Base-by-base conservation (phyloP, 2,329 filamentous ascomycete genomes). In the Microsporum ferrugineum region DNA sequence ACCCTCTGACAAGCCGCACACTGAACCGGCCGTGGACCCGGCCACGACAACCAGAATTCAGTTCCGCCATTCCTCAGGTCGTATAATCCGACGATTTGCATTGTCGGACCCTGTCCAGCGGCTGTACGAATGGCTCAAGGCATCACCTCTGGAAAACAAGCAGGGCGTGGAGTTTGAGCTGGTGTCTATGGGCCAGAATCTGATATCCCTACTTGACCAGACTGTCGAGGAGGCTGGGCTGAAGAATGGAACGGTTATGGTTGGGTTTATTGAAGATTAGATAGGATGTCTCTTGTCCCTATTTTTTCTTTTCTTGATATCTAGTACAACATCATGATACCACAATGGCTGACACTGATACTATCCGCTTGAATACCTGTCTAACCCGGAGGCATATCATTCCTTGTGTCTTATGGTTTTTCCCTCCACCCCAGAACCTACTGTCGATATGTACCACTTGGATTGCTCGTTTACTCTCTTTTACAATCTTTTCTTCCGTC, bases 51-150 rank as follows among this genome's bases (percentile, higher is more conserved):
- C 92, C 2, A 85, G 92, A 58, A 95, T 99, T 66, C 94, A 97
- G 72, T 95, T 99, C 76, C 84, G 89, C 63, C 88, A 96, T 68
- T 85, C 91, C 0, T 87, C 84, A 8, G 91, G 91, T 1, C 85
- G 92, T 17, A 82, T 96, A 7, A 91, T 99, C 62, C 86, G 91
- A 34, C 84, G 89, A n/a, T 99, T 99, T 75, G 78, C 80, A 7
- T 75, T 91, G 2, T 74, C 82, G 12, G 94, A 99, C 62, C 79
- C 82, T 0, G 91, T 99, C 10, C 82, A 84, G 60, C 84, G 89
- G 10, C 85, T 99, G 53, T 99, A 92, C 73, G 94, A 99, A 76
- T 99, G 91, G 90, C 84, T 99, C 65, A 99, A 97, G 77, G 87
- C 91, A 0, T 85, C 88, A 63, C 89, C 91, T 1, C 74, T 95